phyloP scores from a whole-genome alignment of 2,329 filamentous ascomycete species.

The Didymella pomorum region DNA sequence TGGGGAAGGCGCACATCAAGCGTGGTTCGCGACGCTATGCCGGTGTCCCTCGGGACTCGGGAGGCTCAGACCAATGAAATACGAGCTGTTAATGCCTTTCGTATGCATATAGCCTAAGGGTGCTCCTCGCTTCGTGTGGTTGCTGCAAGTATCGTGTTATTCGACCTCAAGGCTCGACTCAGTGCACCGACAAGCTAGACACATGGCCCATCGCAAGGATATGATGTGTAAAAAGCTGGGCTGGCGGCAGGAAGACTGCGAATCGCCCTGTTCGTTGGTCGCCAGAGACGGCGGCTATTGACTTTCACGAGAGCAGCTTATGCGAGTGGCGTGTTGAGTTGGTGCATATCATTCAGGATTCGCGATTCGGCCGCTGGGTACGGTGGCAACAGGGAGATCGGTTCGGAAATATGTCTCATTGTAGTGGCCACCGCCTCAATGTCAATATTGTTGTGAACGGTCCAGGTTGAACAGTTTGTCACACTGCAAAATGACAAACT shows the following conservation, averaged over 20 bases:
- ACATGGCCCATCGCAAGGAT: background rate
- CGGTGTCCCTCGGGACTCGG: slow-evolving; percentile 14
- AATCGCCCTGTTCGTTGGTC: background rate
- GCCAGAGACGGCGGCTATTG: background rate
- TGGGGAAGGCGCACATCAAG: background rate
- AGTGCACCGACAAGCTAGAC: background rate
- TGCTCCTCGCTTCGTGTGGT: background rate
- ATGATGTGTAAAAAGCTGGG: background rate
- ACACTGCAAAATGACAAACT: too few relatives aligned
- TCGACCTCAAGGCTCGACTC: background rate
- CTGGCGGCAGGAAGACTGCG: too few relatives aligned
- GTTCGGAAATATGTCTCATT: background rate
- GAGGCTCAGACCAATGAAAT: slow-evolving; percentile 6
- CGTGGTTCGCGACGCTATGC: background rate
- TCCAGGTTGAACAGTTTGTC: background rate
- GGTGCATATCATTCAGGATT: background rate
- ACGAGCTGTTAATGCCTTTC: background rate
- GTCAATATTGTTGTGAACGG: background rate
- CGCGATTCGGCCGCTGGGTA: background rate
- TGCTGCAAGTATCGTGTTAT: background rate
- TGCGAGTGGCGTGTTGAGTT: background rate
- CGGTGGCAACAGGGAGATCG: background rate
- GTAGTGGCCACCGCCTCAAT: background rate
- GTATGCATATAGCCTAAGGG: slow-evolving; percentile 8
- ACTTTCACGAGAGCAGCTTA: background rate